Conservation (phyloP, 179 eudicot species). For the Carnegiea gigantea region DNA sequence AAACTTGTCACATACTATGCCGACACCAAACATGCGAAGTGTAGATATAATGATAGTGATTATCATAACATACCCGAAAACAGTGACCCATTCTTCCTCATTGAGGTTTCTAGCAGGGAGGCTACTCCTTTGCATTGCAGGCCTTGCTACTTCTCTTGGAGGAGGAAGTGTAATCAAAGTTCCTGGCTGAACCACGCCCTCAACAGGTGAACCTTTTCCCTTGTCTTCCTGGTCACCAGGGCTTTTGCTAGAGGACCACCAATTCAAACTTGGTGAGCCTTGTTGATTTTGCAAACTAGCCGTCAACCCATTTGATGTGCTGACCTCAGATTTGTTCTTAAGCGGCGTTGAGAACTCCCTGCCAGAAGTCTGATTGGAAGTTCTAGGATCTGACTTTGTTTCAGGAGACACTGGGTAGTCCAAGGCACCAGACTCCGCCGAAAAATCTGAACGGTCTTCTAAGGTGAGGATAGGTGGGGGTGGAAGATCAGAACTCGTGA, state of each 20-base stretch:
- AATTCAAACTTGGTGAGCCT: constrained; percentile 55
- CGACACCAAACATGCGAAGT: not conserved
- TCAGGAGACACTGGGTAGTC: constrained; percentile 84
- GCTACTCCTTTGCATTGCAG: constrained; percentile 67
- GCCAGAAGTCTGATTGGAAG: constrained; percentile 51
- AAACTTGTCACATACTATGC: not conserved
- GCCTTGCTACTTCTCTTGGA: constrained; percentile 90
- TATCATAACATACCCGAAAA: constrained; percentile 69
- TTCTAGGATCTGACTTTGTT: constrained; percentile 68
- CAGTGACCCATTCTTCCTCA: constrained; percentile 98
- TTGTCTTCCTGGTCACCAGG: constrained; percentile 72
- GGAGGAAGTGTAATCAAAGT: constrained; percentile 84
- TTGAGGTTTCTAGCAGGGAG: constrained; percentile 58
- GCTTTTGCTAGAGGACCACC: constrained; percentile 82
- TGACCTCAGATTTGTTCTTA: constrained; percentile 60
- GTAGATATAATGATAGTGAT: not conserved
- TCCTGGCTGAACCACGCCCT: constrained; percentile 83
- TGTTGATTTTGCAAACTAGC: constrained; percentile 58
- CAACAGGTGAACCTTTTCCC: constrained; percentile 93
- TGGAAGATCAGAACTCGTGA: constrained; percentile 79
- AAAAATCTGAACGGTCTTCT: constrained; percentile 84
- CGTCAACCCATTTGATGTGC: constrained; percentile 57
- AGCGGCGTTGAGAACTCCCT: constrained; percentile 56
- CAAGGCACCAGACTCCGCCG: constrained; percentile 71
- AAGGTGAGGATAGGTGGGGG: constrained; percentile 92